A percentile compares a stretch with the other conserved stretches of the same genome.
phyloP scores from a whole-genome alignment of 768 basidiomycete genomes.

The Lentinula boryana region DNA sequence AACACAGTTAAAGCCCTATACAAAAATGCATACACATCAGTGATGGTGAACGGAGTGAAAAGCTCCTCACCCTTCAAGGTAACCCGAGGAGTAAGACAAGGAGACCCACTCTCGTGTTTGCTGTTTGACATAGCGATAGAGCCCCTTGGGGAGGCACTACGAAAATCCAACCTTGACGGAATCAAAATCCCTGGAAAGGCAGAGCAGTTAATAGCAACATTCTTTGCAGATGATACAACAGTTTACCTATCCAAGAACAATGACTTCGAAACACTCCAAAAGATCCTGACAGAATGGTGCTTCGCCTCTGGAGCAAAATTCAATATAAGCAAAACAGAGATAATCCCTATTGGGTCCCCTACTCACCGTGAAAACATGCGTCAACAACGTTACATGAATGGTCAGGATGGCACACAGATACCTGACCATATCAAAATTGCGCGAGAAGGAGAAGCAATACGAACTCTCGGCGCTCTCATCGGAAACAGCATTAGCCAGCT shows the following conservation, averaged over 20 bases:
- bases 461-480: slow-evolving; percentile 14
- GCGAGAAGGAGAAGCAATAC: slow-evolving; percentile 9
- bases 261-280: slow-evolving; percentile 1
- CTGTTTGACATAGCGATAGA: too few relatives aligned
- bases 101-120: slow-evolving; percentile 16
- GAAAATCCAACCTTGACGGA: slow-evolving; percentile 13
- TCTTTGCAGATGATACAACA: slow-evolving; percentile 26
- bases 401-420: background rate
- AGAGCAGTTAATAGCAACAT: slow-evolving; percentile 9
- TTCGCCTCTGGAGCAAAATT: slow-evolving; percentile 10
- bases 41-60: slow-evolving; percentile 14
- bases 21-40: background rate
- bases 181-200: slow-evolving; percentile 8
- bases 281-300: slow-evolving; percentile 10
- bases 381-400: background rate
- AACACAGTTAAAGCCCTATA: slow-evolving; percentile 23
- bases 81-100: slow-evolving; percentile 21
- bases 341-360: slow-evolving; percentile 12
- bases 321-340: slow-evolving; percentile 17
- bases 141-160: slow-evolving; percentile 14
- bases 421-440: slow-evolving; percentile 6
- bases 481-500: slow-evolving; percentile 13
- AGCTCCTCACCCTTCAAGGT: slow-evolving; percentile 13
- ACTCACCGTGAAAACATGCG: background rate
- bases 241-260: slow-evolving; percentile 6